Percentiles rank a stretch among this genome's conserved stretches.
Conservation (phyloP, 805 yeast genomes). For the Kodamaea neixiangensis region DNA sequence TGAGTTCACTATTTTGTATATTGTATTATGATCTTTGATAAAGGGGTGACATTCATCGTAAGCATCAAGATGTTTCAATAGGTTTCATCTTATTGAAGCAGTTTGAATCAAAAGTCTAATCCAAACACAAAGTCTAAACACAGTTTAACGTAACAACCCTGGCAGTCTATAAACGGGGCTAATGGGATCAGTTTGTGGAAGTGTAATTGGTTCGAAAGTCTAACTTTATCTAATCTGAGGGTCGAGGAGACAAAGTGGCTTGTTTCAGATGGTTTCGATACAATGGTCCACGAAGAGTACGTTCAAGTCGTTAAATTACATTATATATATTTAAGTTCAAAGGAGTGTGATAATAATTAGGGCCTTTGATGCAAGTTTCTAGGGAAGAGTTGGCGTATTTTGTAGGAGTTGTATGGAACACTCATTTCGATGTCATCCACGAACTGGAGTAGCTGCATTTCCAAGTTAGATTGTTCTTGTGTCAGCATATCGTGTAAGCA, state of each 20-base stretch:
- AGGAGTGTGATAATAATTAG: background rate
- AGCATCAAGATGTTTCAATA: background rate
- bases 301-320: background rate
- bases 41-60: background rate
- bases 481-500: slow-evolving; percentile 10
- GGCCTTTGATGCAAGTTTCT: slow-evolving; percentile 1
- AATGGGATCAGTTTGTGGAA: background rate
- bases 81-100: background rate
- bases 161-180: background rate
- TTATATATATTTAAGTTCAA: background rate
- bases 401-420: slow-evolving; percentile 9
- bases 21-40: background rate
- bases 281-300: background rate
- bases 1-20: background rate
- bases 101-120: background rate
- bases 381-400: slow-evolving; percentile 8
- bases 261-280: background rate
- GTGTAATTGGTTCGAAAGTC: background rate
- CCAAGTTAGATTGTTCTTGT: slow-evolving; percentile 6
- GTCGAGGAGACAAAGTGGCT: background rate
- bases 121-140: background rate
- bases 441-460: slow-evolving; percentile 3
- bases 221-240: background rate
- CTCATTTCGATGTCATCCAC: slow-evolving; percentile 4
- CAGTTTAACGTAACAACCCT: background rate